Base-by-base conservation (phyloP, 2,329 filamentous ascomycete genomes). In the Gliomastix tumulicola region DNA sequence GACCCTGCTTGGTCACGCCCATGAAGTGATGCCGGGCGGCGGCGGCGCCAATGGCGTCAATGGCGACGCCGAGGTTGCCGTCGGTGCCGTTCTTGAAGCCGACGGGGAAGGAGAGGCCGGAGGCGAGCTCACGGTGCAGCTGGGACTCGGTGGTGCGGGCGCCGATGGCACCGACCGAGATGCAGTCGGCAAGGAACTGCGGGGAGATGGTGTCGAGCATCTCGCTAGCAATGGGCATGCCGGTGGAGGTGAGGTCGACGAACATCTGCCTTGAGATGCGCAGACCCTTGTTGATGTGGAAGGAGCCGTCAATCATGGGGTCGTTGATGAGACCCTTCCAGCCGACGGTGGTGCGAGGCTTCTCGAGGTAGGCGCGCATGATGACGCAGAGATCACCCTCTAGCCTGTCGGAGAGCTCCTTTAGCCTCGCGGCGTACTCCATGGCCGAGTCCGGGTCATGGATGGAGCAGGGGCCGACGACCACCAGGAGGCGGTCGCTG, bases 291-390 rank as follows among this genome's bases (percentile, higher is more conserved):
- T 98, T 98, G 72, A 98, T 98, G 69, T 95, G 79, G 82, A 85
- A 98, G 56, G 84, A 92, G 60, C 92, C 83, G 63, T 98, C 88
- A 59, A 98, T 95, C 54, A 97, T 89, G 3, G 92, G 92, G 62
- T 98, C 92, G 66, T 98, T 98, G 74, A 98, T 96, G 61, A 98
- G 74, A 36, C 92, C 92, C 69, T 98, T 98, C 92, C 92, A 98
- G 57, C 92, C 92, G 34, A 98, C 89, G 1, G 92, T 98, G 34
- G 92, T 98, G 43, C 92, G 83, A 30, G 92, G 92, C 75, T 98
- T 98, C 74, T 98, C 92, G 35, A 98, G 83, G 76, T 98, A 98
- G 56, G 89, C 88, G 51, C 92, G 87, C 92, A 98, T 98, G 55
- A 98, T 82, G 59, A 98, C 85, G 60, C 82, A 82, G 32, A 98